phyloP scores from a whole-genome alignment of 192 early-diverging fungal genomes.

The Pilobolus umbonatus region DNA sequence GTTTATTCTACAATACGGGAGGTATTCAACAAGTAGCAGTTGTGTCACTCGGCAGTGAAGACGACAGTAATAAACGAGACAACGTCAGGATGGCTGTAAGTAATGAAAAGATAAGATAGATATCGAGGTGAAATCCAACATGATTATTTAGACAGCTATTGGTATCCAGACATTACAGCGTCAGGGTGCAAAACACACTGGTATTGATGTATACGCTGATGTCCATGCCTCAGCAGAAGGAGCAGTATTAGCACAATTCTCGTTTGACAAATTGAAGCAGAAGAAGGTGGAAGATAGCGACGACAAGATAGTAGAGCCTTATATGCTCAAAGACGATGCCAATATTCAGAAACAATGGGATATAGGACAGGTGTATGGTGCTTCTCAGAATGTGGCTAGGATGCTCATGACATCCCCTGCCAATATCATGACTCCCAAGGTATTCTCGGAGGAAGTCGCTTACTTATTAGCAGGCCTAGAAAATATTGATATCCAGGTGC shows the following conservation, averaged over 20 bases:
- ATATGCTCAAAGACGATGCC: constrained; percentile 30
- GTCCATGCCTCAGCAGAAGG: constrained; percentile 69
- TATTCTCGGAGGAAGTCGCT: constrained; percentile 63
- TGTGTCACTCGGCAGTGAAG: constrained; percentile 55
- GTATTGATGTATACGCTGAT: constrained; percentile 52
- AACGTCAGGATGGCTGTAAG: no score
- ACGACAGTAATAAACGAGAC: constrained; percentile 41
- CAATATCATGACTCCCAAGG: constrained; percentile 84
- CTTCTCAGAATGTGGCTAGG: constrained; percentile 82
- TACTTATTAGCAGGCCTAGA: constrained; percentile 44
- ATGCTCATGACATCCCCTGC: constrained; percentile 82
- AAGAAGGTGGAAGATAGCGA: constrained; percentile 28
- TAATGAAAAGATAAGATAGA: no score
- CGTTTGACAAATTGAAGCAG: constrained; percentile 63
- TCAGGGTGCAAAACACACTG: constrained; percentile 47
- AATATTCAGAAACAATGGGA: constrained; percentile 42
- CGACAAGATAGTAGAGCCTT: constrained; percentile 13
- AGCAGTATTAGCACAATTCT: constrained; percentile 62
- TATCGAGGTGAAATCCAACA: no score
- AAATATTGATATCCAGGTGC: constrained; percentile 56
- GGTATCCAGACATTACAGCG: constrained; percentile 61
- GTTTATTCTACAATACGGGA: constrained; percentile 49
- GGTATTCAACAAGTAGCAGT: constrained; percentile 62
- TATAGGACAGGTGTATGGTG: constrained; percentile 58
- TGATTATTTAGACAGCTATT: constrained; percentile 54